Evolutionary conservation across 2,329 filamentous ascomycete species (phyloP), one percentile per base, ranked within the genome.

Genomic region (Leptoxyphium fumago): DNA sequence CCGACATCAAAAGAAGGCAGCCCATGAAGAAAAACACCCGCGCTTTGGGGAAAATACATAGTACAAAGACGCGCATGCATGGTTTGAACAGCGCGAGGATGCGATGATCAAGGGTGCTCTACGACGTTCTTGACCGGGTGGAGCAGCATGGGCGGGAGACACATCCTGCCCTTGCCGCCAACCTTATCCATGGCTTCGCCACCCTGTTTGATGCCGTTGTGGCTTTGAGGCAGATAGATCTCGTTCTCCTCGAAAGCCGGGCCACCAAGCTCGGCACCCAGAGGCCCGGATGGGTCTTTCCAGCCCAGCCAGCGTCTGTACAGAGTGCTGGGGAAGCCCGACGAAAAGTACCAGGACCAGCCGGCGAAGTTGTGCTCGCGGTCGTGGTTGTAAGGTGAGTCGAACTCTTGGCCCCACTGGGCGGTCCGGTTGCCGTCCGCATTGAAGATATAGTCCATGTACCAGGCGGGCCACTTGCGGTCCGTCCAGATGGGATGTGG

Each of bases 301-400:
- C 89, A 77, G 1, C 87, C 88, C 30, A 94, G 66, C 89, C 89
- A 96, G 48, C 86, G 73, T 41, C 78, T 73, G 69, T 91, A 95
- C 56, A 96, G 57, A 50, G 85, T 85, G 2, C 79, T 75, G 6
- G 84, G 79, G 58, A 94, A 94, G 1, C 79, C 78, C 0, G 83
- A 82, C 52, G 87, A 84, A 63, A 94, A 95, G 63, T 91, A 95
- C 87, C 87, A 96, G 15, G 80, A 86, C 56, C 86, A 78, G 1
- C 88, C 87, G 43, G 74, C 72, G 58, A 95, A 81, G 62, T 95
- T 94, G 63, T 91, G 85, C 65, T 95, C 88, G 14, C 85, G 73
- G 52, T 91, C 84, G 32, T 65, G 64, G 46, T 68, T 67, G 47
- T 69, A 70, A 8, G 64, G 60, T 2, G 53, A 59, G 50, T 69